Conservation (phyloP, 192 early-diverging fungal genomes). For the Geranomyces variabilis region DNA sequence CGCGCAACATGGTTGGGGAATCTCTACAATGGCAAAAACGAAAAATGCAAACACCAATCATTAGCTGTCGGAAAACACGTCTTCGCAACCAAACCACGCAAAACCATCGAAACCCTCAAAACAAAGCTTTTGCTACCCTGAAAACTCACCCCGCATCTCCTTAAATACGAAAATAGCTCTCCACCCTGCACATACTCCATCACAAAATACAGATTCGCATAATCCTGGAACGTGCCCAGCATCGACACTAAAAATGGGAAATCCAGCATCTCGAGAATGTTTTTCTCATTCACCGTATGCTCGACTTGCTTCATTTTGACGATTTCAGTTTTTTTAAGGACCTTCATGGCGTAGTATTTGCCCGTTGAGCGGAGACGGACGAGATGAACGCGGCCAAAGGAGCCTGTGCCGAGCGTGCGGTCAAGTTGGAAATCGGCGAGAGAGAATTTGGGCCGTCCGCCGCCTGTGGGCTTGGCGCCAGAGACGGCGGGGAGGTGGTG, state of each 20-base stretch:
- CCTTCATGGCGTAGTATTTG: constrained; percentile 96
- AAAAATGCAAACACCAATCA: background rate
- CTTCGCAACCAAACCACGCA: constrained; percentile 7
- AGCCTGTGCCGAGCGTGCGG: constrained; percentile 93
- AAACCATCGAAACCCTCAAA: background rate
- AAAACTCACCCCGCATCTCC: constrained; percentile 78
- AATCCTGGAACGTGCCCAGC: constrained; percentile 94
- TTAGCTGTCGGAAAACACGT: background rate
- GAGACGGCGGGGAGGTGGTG: constrained; percentile 25
- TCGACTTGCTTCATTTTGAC: constrained; percentile 96
- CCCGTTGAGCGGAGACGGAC: constrained; percentile 77
- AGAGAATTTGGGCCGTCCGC: constrained; percentile 38
- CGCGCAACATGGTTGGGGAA: constrained; percentile 87
- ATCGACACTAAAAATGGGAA: constrained; percentile 92
- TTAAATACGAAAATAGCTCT: constrained; percentile 91
- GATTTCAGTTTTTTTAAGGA: constrained; percentile 90
- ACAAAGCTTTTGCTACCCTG: background rate
- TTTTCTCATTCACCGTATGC: constrained; percentile 96
- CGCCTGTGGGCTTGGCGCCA: constrained; percentile 4
- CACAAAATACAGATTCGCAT: constrained; percentile 88
- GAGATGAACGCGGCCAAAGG: constrained; percentile 95
- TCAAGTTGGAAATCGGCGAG: constrained; percentile 82
- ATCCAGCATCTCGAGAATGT: constrained; percentile 83
- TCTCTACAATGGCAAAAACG: constrained; percentile 57
- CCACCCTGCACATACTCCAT: constrained; percentile 97